Evolutionary conservation across 2,329 filamentous ascomycete species (phyloP).

Genomic region (Ceratocystis destructans): DNA sequence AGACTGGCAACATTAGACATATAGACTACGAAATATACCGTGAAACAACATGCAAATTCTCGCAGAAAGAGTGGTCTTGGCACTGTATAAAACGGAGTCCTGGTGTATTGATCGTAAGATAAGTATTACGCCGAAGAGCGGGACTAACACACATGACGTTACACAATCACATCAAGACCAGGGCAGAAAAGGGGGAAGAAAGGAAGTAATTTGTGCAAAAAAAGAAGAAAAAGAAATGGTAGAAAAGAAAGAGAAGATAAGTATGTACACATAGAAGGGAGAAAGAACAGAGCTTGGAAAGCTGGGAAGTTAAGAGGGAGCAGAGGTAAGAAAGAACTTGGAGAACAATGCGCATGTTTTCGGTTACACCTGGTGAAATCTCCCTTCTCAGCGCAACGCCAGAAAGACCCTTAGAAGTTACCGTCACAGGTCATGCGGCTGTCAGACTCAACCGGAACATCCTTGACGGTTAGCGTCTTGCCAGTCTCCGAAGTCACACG

Average conservation of each 20-base stretch:
- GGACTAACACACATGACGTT: not conserved
- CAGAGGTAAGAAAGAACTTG: not conserved
- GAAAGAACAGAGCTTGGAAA: not conserved
- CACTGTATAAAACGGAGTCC: not conserved
- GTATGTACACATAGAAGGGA: not conserved
- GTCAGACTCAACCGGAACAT: constrained; percentile 32
- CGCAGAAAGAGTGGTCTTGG: not conserved
- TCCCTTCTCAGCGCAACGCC: not conserved
- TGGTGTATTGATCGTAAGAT: no score
- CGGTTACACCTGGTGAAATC: no score
- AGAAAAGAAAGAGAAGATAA: not conserved
- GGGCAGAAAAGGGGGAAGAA: not conserved
- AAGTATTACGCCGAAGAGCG: not conserved
- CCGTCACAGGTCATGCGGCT: constrained; percentile 24
- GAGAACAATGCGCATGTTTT: no score
- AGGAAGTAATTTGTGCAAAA: not conserved
- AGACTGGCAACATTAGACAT: constrained; percentile 18
- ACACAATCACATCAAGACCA: not conserved
- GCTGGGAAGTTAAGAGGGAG: no score
- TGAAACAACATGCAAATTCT: not conserved
- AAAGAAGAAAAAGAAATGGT: not conserved
- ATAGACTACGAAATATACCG: constrained; percentile 18
- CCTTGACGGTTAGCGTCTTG: constrained; percentile 36
- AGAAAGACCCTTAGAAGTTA: constrained; percentile 24
- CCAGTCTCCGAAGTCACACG: constrained; percentile 42